Percentiles rank a stretch among this genome's conserved stretches.
phyloP scores from a whole-genome alignment of 306 rosid genomes.

The Calophaca sinica region DNA sequence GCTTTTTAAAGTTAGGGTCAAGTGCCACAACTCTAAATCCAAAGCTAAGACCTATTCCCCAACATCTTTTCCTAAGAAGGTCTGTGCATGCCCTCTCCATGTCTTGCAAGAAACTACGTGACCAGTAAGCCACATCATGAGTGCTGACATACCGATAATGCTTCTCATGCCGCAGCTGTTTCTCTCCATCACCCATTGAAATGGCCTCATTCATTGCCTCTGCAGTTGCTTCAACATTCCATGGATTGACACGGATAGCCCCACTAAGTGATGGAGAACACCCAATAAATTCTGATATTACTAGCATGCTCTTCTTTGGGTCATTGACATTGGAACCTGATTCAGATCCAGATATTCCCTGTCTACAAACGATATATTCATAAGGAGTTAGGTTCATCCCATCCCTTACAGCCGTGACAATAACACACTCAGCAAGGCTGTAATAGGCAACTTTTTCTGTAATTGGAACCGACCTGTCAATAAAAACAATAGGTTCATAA shows the following conservation, averaged over 20 bases:
- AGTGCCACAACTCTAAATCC: slow-evolving; percentile 86
- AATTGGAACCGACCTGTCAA: slow-evolving; percentile 64
- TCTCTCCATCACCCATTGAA: slow-evolving; percentile 68
- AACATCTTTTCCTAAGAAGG: slow-evolving; percentile 72
- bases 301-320: slow-evolving; percentile 83
- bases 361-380: slow-evolving; percentile 81
- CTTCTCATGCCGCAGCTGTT: slow-evolving; percentile 76
- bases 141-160: slow-evolving; percentile 81
- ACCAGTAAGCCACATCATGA: slow-evolving; percentile 82
- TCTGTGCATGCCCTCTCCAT: slow-evolving; percentile 81
- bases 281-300: slow-evolving; percentile 83
- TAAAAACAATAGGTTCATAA: slow-evolving; percentile 67
- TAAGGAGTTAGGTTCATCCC: slow-evolving; percentile 89
- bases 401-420: slow-evolving; percentile 87
- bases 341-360: slow-evolving; percentile 65
- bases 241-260: slow-evolving; percentile 81
- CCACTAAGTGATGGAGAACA: slow-evolving; percentile 91
- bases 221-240: slow-evolving; percentile 79
- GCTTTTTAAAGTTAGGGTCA: slow-evolving; percentile 83
- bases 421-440: slow-evolving; percentile 85
- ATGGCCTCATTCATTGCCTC: slow-evolving; percentile 81
- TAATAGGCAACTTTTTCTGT: slow-evolving; percentile 72
- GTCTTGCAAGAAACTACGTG: slow-evolving; percentile 84
- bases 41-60: slow-evolving; percentile 84
- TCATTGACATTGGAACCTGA: slow-evolving; percentile 52